Percentiles rank a stretch among this genome's conserved stretches.
Conservation (phyloP, 352 stramenopile species). For the Phytophthora fragariaefolia region DNA sequence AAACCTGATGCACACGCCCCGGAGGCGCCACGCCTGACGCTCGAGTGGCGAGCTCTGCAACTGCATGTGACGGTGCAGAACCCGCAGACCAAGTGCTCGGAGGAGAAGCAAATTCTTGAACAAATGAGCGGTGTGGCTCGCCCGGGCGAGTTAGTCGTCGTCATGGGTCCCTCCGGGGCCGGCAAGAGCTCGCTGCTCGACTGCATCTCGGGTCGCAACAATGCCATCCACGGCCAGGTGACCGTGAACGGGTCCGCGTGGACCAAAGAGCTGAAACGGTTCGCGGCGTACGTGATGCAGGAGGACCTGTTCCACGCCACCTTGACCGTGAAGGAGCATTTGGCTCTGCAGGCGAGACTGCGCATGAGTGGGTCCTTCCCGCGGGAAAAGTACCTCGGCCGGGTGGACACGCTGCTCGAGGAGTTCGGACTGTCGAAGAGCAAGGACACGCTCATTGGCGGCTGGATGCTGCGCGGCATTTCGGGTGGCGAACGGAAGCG, state of each 20-base stretch:
- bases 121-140: constrained; percentile 51
- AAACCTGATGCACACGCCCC: constrained; percentile 12
- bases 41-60: constrained; percentile 51
- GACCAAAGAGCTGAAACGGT: constrained; percentile 37
- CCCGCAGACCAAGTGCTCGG: constrained; percentile 37
- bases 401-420: constrained; percentile 53
- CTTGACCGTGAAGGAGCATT: constrained; percentile 87
- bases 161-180: constrained; percentile 74
- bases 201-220: constrained; percentile 93
- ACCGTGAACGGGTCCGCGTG: constrained; percentile 69
- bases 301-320: constrained; percentile 90
- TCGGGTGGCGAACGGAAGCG: constrained; percentile 84
- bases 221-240: constrained; percentile 58
- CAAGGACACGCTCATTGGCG: constrained; percentile 61
- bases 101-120: constrained; percentile 64
- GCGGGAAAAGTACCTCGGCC: constrained; percentile 38
- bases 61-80: constrained; percentile 48
- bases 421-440: constrained; percentile 58
- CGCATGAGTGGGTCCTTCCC: constrained; percentile 52
- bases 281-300: constrained; percentile 80
- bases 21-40: constrained; percentile 25
- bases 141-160: constrained; percentile 64
- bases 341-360: constrained; percentile 83
- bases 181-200: constrained; percentile 95
- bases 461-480: constrained; percentile 58